phyloP scores from a whole-genome alignment of 495 filamentous ascomycete genomes.

The Viridothelium virens region DNA sequence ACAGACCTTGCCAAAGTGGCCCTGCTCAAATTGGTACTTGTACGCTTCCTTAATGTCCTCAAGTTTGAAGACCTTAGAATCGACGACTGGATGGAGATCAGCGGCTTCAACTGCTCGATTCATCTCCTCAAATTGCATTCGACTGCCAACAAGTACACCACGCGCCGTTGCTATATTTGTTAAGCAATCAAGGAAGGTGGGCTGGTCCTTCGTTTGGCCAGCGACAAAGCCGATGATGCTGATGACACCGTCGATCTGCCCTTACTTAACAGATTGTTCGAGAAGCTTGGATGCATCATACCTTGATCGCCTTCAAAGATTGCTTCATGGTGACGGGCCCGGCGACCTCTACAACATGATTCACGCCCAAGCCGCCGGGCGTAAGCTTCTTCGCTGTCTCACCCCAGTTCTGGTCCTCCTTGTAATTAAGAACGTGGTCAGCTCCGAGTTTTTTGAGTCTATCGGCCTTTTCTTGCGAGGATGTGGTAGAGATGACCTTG shows the following conservation, averaged over 20 bases:
- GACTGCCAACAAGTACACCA: conserved; percentile 33
- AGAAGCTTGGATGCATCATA: background rate
- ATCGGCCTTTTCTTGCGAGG: conserved; percentile 56
- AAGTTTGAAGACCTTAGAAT: conserved; percentile 36
- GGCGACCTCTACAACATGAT: conserved; percentile 49
- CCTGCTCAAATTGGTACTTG: conserved; percentile 55
- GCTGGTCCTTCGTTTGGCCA: conserved; percentile 28
- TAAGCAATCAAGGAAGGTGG: conserved; percentile 32
- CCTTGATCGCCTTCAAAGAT: conserved; percentile 20
- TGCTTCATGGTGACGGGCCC: conserved; percentile 38
- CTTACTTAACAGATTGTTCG: background rate
- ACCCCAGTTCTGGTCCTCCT: conserved; percentile 62
- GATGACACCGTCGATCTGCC: conserved; percentile 38
- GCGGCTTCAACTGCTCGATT: conserved; percentile 35
- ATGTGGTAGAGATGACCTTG: conserved; percentile 73
- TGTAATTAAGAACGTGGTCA: conserved; percentile 74
- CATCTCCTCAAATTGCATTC: conserved; percentile 38
- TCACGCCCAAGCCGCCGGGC: conserved; percentile 51
- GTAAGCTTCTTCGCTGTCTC: conserved; percentile 63
- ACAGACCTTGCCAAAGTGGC: conserved; percentile 68
- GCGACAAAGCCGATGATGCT: conserved; percentile 39
- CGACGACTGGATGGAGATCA: conserved; percentile 36
- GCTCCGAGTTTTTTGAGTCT: conserved; percentile 64
- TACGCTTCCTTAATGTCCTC: conserved; percentile 37
- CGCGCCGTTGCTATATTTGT: conserved; percentile 34